Base-by-base conservation (phyloP, 139 green algal genomes). In the Chlorella ohadii region DNA sequence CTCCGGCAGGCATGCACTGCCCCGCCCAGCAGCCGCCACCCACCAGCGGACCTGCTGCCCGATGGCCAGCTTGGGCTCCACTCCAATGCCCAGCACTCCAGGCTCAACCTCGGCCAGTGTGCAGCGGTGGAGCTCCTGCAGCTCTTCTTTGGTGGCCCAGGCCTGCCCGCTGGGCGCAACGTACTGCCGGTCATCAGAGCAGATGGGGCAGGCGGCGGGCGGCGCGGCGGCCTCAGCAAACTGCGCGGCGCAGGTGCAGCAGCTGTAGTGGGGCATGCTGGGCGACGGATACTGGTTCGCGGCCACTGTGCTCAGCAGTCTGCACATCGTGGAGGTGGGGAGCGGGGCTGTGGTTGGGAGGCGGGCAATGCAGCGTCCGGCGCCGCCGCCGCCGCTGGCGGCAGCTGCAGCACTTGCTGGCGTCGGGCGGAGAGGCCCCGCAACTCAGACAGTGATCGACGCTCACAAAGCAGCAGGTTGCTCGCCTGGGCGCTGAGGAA, bases 31-130 rank as follows among this genome's bases (percentile, higher is more conserved):
- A 71, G 64, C 51, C 16, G 27, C 19, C 63, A 34, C 16, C 7
- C 28, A 31, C 11, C 19, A 5, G 6, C 84, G 12, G 15, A 75
- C 81, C 20, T 75, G 72, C 82, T 89, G 86, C 25, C 81, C 86
- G 6, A 89, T 89, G 25, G 61, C 86, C 33, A 88, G 61, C 27
- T 79, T 81, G 27, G 86, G 86, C 31, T 87, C 75, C 34, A 75
- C 87, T 15, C 33, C 66, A n/a, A 89, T 81, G 39, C 22, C 38
- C 13, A n/a, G 36, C 36, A 75, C 68, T 27, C 73, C 81, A 16
- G 82, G 72, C 70, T 87, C 86, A 33, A 85, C 68, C 9, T 78
- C 64, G 0, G 68, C 20, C 16, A 88, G 39, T 1, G 28, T 39
- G 72, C 84, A 81, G 39, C 63, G 63, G n/a, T 88, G 73, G 11